phyloP scores from a whole-genome alignment of 257 asterid genomes.

The Ehretia macrophylla region DNA sequence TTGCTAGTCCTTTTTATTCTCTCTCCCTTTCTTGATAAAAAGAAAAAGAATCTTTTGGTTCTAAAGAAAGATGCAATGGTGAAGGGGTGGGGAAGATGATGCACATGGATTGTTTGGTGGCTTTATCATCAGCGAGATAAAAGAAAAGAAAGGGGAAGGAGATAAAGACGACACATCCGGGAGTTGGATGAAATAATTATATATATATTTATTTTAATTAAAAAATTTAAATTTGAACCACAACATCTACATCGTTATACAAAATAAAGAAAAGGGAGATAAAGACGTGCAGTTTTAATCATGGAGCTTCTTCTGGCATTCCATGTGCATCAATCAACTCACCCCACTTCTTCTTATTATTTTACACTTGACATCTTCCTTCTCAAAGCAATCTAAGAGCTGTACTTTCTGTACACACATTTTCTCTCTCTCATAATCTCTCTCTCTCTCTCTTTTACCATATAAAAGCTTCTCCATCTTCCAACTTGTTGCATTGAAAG shows the following conservation, averaged over 20 bases:
- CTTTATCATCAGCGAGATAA: slow-evolving; percentile 35
- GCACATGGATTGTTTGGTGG: slow-evolving; percentile 84
- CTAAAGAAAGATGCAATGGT: slow-evolving; percentile 15
- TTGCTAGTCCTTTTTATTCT: slow-evolving; percentile 20
- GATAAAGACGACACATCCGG: too few species aligned
- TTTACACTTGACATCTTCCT: slow-evolving; percentile 17
- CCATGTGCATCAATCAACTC: slow-evolving; percentile 73
- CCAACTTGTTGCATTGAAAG: slow-evolving; percentile 17
- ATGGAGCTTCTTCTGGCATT: slow-evolving; percentile 77
- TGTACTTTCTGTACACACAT: slow-evolving; percentile 18
- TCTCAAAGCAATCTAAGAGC: slow-evolving; percentile 37
- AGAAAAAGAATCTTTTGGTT: slow-evolving; percentile 24
- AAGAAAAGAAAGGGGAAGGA: slow-evolving; percentile 10
- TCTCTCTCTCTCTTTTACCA: slow-evolving; percentile 1
- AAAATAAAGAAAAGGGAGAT: too few species aligned
- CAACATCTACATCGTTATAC: too few species aligned
- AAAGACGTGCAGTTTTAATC: slow-evolving; percentile 64
- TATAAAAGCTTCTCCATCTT: slow-evolving; percentile 11
- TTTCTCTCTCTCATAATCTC: slow-evolving; percentile 12
- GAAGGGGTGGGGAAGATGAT: slow-evolving; percentile 51
- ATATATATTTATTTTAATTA: too few species aligned
- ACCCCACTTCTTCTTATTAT: slow-evolving; percentile 52
- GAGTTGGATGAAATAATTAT: too few species aligned
- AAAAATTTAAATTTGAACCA: too few species aligned
- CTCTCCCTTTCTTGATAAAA: slow-evolving; percentile 3